Evolutionary conservation across 202 grass and related monocot species (phyloP), one percentile per base, ranked within the genome.

Genomic region (Zoysia matrella): DNA sequence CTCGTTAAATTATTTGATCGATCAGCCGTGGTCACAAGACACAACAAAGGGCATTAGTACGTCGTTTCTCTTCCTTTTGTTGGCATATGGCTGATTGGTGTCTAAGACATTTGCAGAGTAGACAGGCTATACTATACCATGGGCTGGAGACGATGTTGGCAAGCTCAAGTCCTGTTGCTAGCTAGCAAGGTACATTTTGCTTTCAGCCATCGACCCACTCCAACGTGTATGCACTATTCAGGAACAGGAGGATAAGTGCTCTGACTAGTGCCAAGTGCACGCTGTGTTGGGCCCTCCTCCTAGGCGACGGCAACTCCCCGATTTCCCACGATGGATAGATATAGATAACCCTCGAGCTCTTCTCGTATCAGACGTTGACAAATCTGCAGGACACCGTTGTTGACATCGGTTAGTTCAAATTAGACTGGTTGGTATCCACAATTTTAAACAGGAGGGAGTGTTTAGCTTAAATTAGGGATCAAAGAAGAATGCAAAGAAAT

Each of bases 271-370:
- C 73, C 42, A 55, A 73, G 69, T 78, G 87, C 69, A 50, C 47
- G 52, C 67, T 56, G 46, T 82, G 64, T 18, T 69, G 47, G 18
- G 48, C 61, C 65, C 75, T 55, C 69, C 55, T 22, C 22, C 22
- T 22, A 22, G 22, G 22, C 22, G 22, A 22, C 22, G 22, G 22
- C 22, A 22, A 22, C 22, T 22, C 22, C 22, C 60, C 15, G 61
- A 18, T 80, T 70, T 88, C 65, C 76, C 49, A 60, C 22, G 22
- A 22, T 22, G 22, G 22, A 22, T 22, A 22, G 22, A 52, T 43
- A 81, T 80, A 71, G 81, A 88, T 85, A 76, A 76, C 82, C 76
- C 77, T 61, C 11, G 18, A 76, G n/a, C 10, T 78, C 41, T 77
- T 88, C 47, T 73, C 58, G 39, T 60, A 72, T 30, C 0, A 52